Evolutionary conservation across 495 filamentous ascomycete species (phyloP), one percentile per base, ranked within the genome.

Genomic region (Aspergillus ostianus): DNA sequence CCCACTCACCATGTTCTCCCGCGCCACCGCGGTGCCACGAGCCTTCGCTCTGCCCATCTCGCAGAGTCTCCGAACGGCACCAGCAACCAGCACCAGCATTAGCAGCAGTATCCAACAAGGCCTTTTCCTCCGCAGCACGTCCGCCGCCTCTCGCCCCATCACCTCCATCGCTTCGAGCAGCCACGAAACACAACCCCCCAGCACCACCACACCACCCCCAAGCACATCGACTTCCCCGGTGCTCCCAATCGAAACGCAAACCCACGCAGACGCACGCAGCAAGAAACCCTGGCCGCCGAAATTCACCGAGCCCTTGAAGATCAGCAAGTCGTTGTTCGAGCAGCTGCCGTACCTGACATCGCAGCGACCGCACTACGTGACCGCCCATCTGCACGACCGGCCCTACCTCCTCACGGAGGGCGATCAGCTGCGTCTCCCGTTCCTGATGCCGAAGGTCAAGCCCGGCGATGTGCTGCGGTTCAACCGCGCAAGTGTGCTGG

Each of bases 341-440:
- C 82, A 90, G 36, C 88, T 96, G 53, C 90, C 93, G 4, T 80
- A 91, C 59, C 86, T 98, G 45, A 80, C 80, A 60, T 79, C 87
- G 45, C 94, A 98, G 73, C 80, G 84, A 9, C 79, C 84, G 0
- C 91, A 96, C 83, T 98, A 95, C 82, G 85, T 94, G 59, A 89
- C 87, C 26, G 81, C 89, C 10, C 90, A 94, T 75, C 86, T 98
- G 67, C 91, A 98, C 78, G 88, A 85, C 4, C 82, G 82, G 19
- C 91, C 92, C 18, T 98, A 96, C 83, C 91, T 98, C 6, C 83
- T 98, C 61, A 98, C 92, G 0, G 76, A 74, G 36, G 95, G 94
- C 61, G 94, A 98, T 71, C 82, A 81, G 45, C 64, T 98, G 2
- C 90, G 91, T n/a, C 85, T 98, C 47, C 95, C 94, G n/a, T 98